Percentiles rank a stretch among this genome's conserved stretches.
Evolutionary conservation across 805 yeast species (phyloP).

Genomic region (Yamadazyma philogaea): DNA sequence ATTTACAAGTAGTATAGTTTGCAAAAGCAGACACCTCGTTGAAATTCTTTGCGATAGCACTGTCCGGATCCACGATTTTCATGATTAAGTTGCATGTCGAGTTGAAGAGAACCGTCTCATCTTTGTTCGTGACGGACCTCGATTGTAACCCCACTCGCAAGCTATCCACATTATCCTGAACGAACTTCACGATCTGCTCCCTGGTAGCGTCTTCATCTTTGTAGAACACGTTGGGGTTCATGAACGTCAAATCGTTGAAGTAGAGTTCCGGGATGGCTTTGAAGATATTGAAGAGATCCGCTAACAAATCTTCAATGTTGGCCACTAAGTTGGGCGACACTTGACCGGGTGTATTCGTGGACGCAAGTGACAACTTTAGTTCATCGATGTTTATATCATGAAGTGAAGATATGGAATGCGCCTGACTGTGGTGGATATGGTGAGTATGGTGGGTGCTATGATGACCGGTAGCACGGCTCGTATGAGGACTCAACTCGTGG

Average conservation of each 20-base stretch:
- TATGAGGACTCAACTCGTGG: slow-evolving; percentile 11
- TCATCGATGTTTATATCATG: slow-evolving; percentile 12
- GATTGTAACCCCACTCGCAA: slow-evolving; percentile 18
- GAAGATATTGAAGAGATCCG: slow-evolving; percentile 33
- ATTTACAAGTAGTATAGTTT: slow-evolving; percentile 28
- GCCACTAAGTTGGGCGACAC: slow-evolving; percentile 1
- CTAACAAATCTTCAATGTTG: slow-evolving; percentile 27
- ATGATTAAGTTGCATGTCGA: slow-evolving; percentile 34
- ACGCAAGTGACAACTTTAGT: slow-evolving; percentile 9
- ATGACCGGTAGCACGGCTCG: slow-evolving; percentile 1
- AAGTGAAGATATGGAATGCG: background rate
- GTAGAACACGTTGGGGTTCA: slow-evolving; percentile 18
- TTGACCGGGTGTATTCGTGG: slow-evolving; percentile 2
- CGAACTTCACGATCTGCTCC: slow-evolving; percentile 17
- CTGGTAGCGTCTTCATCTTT: slow-evolving; percentile 15
- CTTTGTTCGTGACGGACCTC: slow-evolving; percentile 12
- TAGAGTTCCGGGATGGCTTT: slow-evolving; percentile 31
- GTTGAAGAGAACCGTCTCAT: slow-evolving; percentile 24
- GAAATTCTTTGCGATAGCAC: slow-evolving; percentile 15
- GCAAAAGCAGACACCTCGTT: slow-evolving; percentile 25
- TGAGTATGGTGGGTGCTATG: background rate
- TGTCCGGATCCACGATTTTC: slow-evolving; percentile 23
- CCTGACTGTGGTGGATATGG: background rate
- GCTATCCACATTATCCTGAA: slow-evolving; percentile 23
- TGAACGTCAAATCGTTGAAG: slow-evolving; percentile 25